Evolutionary conservation across 352 stramenopile genomes (phyloP).

Genomic region (Globisporangium mamillatum): DNA sequence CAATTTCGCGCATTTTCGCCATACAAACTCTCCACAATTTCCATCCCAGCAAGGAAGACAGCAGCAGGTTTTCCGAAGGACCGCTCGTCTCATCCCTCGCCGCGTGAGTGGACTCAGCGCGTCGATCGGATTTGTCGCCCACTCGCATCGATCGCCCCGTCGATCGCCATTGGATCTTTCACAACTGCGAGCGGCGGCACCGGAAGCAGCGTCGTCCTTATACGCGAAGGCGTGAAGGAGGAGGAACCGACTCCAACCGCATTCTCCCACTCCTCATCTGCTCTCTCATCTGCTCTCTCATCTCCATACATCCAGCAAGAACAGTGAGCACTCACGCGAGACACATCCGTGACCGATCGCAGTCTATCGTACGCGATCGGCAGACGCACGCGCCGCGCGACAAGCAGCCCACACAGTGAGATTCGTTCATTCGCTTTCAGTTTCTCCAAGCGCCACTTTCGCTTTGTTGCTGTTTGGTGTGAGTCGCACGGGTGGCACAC

Average conservation of each 20-base stretch:
- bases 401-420: background rate
- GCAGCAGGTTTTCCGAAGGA: background rate
- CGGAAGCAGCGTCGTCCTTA: background rate
- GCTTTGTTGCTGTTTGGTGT: background rate
- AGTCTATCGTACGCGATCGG: background rate
- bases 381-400: background rate
- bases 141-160: background rate
- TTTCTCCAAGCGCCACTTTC: background rate
- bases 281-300: background rate
- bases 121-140: background rate
- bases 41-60: background rate
- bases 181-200: background rate
- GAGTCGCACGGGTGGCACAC: background rate
- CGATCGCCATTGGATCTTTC: slow-evolving; percentile 1
- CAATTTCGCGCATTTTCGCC: background rate
- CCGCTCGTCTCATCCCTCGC: slow-evolving; percentile 9
- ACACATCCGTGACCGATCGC: background rate
- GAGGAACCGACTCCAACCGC: background rate
- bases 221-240: background rate
- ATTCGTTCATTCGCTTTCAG: background rate
- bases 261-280: background rate
- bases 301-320: background rate
- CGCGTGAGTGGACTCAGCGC: background rate
- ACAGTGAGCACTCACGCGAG: background rate
- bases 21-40: background rate